Base-by-base conservation (phyloP, 352 stramenopile genomes). In the Pythium insidiosum region DNA sequence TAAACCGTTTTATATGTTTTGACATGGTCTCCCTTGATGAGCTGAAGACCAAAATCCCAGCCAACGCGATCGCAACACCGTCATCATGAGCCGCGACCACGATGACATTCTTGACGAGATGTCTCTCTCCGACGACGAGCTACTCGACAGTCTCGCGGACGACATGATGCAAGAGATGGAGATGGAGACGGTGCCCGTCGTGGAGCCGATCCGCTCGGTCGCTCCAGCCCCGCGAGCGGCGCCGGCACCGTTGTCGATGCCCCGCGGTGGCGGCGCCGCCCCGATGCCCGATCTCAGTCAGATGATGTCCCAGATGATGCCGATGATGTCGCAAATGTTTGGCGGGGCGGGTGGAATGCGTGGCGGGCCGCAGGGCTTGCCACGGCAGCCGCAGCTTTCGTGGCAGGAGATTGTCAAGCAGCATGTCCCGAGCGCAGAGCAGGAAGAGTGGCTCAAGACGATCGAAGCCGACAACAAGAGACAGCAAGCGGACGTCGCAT, bases 241-340 rank as follows among this genome's bases (percentile, higher is more conserved):
- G 13, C 19, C 50, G 9, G 20, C 24, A 10, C 48, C 41, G 49
- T 50, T 51, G 20, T 62, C 72, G 24, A 46, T 45, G n/a, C 21
- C 24, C 16, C 15, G 24, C 40, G 18, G 20, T 1, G 47, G 33
- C 19, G 36, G 22, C 45, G 29, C 30, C 13, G 46, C 30, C 19
- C 44, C 33, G 19, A 77, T 84, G 75, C 74, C 73, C 5, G 72
- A 91, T 39, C 46, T 91, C 23, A 50, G 74, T 45, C 70, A 86
- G 43, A 88, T 91, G 75, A 88, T 91, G 75, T 72, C 66, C 16
- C 75, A 91, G 48, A 91, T 91, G 79, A 90, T 90, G 77, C 77
- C 74, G 18, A 86, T 90, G 77, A 86, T 87, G 74, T 84, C 72
- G 24, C 73, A 86, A 58, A 85, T 91, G 65, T 73, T 91, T 19